Evolutionary conservation across 371 early-diverging fungal genomes (phyloP).

Genomic region (Phascolomyces articulosus): DNA sequence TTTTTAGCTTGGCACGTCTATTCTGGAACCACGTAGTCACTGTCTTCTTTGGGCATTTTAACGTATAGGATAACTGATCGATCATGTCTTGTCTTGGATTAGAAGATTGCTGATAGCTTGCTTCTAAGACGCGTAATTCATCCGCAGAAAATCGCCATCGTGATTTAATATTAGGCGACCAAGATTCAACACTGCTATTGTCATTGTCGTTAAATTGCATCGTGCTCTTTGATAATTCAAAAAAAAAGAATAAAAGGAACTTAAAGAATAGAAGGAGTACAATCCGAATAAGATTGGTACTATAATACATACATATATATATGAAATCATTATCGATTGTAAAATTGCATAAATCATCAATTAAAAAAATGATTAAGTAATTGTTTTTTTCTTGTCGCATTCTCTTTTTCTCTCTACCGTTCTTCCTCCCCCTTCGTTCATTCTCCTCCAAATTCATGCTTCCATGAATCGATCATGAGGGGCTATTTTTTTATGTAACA

Average conservation of each 20-base stretch:
- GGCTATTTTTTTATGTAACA: neutral
- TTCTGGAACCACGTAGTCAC: conserved; percentile 53
- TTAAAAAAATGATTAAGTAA: neutral
- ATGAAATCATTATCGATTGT: neutral
- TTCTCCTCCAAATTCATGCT: neutral
- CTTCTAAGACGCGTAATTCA: conserved; percentile 30
- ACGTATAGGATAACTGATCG: conserved; percentile 22
- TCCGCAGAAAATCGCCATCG: conserved; percentile 35
- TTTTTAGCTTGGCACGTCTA: conserved; percentile 42
- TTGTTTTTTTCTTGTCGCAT: neutral
- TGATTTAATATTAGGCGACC: conserved; percentile 39
- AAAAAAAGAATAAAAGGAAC: neutral
- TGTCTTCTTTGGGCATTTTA: conserved; percentile 30
- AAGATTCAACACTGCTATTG: conserved; percentile 13
- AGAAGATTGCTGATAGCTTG: conserved; percentile 14
- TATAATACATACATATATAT: no score
- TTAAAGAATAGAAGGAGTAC: no score
- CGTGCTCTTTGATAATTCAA: neutral
- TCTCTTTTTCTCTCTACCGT: neutral
- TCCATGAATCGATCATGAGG: neutral
- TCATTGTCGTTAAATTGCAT: conserved; percentile 1
- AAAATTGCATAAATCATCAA: neutral
- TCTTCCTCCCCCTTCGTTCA: neutral
- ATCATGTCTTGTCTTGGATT: conserved; percentile 30
- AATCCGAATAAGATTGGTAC: no score